Conservation (phyloP, 2,329 filamentous ascomycete species). For the Diaporthe humulicola region DNA sequence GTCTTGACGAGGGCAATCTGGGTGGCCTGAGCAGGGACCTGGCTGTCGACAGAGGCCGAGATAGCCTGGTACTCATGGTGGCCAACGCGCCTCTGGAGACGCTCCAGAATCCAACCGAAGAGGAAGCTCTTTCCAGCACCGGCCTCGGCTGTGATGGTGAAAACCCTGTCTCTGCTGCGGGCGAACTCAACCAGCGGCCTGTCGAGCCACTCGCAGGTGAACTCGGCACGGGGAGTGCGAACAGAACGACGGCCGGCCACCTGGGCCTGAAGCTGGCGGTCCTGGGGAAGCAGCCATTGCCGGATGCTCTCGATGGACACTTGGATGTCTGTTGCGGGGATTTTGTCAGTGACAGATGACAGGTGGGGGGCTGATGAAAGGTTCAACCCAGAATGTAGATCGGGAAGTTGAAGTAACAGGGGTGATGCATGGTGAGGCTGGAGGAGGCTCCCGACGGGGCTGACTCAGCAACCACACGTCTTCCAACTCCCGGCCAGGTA, state of each 20-base stretch:
- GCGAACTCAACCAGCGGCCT: slow-evolving; percentile 39
- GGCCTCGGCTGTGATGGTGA: slow-evolving; percentile 40
- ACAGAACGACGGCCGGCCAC: slow-evolving; percentile 38
- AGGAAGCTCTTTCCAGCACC: slow-evolving; percentile 40
- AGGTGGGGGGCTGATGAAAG: slow-evolving; percentile 10
- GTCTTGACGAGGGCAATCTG: slow-evolving; percentile 41
- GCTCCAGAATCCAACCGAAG: slow-evolving; percentile 39
- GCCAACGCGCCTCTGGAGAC: slow-evolving; percentile 38
- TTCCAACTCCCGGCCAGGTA: background rate
- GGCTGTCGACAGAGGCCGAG: slow-evolving; percentile 40
- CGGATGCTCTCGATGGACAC: slow-evolving; percentile 41
- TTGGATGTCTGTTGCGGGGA: slow-evolving; percentile 35
- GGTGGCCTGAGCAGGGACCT: slow-evolving; percentile 39
- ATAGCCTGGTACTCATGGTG: slow-evolving; percentile 40
- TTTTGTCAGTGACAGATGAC: slow-evolving; percentile 23
- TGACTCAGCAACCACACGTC: slow-evolving; percentile 36
- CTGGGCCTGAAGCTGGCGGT: slow-evolving; percentile 38
- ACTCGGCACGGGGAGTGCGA: slow-evolving; percentile 38
- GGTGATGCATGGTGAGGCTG: slow-evolving; percentile 35
- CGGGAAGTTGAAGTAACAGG: slow-evolving; percentile 15
- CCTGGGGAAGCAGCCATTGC: slow-evolving; percentile 40
- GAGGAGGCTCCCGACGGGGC: slow-evolving; percentile 13
- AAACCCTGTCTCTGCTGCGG: slow-evolving; percentile 37
- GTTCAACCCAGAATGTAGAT: slow-evolving; percentile 26
- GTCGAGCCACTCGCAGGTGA: slow-evolving; percentile 41